phyloP scores from a whole-genome alignment of 192 early-diverging fungal genomes.

The Dispira simplex region DNA sequence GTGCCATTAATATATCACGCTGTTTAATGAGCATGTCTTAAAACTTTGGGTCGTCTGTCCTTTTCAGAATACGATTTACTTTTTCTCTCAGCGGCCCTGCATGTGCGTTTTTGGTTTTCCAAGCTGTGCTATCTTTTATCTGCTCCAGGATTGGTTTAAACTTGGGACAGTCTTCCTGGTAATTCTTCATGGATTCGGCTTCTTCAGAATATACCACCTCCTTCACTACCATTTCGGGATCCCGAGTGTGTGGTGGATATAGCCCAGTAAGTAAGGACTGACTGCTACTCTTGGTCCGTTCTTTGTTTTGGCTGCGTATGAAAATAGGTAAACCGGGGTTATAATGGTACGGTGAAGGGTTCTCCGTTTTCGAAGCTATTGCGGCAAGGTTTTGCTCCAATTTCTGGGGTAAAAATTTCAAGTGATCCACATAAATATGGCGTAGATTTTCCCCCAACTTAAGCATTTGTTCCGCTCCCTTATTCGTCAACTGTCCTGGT shows the following conservation, averaged over 20 bases:
- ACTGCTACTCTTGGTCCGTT: constrained; percentile 40
- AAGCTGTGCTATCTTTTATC: constrained; percentile 11
- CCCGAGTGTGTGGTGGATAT: constrained; percentile 23
- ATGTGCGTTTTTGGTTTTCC: constrained; percentile 18
- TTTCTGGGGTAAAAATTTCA: too few species aligned
- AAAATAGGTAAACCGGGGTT: constrained; percentile 23
- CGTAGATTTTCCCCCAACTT: too few species aligned
- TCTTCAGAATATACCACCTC: constrained; percentile 27
- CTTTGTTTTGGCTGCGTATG: constrained; percentile 36
- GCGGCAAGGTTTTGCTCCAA: too few species aligned
- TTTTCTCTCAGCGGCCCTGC: constrained; percentile 22
- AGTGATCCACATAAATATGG: too few species aligned
- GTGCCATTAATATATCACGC: constrained; percentile 12
- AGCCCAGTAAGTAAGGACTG: constrained; percentile 28
- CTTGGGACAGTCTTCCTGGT: constrained; percentile 24
- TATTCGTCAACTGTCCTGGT: too few species aligned
- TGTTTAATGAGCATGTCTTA: background rate
- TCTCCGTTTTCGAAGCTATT: too few species aligned
- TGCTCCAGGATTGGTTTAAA: constrained; percentile 3
- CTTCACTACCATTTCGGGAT: constrained; percentile 14
- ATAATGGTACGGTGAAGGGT: constrained; percentile 9
- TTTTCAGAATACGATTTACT: constrained; percentile 19
- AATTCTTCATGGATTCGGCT: constrained; percentile 31
- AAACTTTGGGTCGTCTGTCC: background rate
- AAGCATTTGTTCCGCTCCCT: too few species aligned